Base-by-base conservation (phyloP, 2,329 filamentous ascomycete genomes). In the Ceratocystis eucalypticola region DNA sequence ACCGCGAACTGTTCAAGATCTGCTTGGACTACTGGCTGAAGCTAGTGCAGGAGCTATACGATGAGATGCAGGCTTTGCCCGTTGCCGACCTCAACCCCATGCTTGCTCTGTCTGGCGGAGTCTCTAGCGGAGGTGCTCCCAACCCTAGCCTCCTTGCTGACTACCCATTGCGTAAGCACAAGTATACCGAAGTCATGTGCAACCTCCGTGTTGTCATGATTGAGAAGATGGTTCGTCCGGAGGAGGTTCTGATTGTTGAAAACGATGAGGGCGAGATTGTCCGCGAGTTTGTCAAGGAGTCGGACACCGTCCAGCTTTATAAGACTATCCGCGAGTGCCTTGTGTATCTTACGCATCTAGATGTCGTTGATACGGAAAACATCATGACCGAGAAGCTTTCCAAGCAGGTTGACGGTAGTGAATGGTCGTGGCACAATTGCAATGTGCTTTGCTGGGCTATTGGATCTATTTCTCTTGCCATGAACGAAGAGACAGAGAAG, bases 391-490 rank as follows among this genome's bases (percentile, higher is more conserved):
- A 99, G 74, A 99, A 99, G 79, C 82, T 99, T 65, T 87, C 91
- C 41, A 88, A 91, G 71, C 94, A 99, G 77, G 94, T 99, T 12
- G 94, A 99, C 74, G 91, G 91, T 25, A 83, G 84, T 1, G 95
- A 99, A 77, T 99, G 94, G 94, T 99, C 95, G 5, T 99, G 94
- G 94, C 90, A 92, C 70, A 99, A 99, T 79, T 99, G 94, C 85
- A 99, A 99, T 78, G 96, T 96, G 5, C 85, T 99, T 62, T 99
- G 94, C 81, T 99, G 94, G 94, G 94, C 94, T 37, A 99, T 99
- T 71, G 94, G 94, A 50, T 99, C 94, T 10, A 99, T 99, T 71
- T 99, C 95, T 1, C 85, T 96, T 66, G 94, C 94, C 64, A 99
- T 99, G 94, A 99, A 96, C 74, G 94, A 99, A 74, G 94, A 99